Conservation (phyloP, 75 land plant species). For the Larix kaempferi region DNA sequence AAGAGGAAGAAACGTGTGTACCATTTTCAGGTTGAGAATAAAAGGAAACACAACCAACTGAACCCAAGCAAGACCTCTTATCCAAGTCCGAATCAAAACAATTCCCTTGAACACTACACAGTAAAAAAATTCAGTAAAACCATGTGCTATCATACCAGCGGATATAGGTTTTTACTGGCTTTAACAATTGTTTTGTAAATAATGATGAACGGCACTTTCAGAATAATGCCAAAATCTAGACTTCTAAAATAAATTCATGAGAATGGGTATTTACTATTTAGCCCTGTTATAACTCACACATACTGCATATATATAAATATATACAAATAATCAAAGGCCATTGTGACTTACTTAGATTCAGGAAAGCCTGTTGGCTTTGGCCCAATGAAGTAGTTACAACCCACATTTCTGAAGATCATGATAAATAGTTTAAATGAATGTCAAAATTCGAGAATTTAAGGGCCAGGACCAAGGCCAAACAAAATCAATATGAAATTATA, state of each 20-base stretch:
- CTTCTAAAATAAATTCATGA: neutral
- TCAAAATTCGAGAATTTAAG: neutral
- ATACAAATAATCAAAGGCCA: too few relatives aligned
- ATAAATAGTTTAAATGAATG: neutral
- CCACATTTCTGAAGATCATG: neutral
- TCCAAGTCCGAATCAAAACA: slow-evolving; percentile 6
- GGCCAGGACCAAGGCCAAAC: neutral
- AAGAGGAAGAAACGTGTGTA: neutral
- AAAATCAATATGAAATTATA: neutral
- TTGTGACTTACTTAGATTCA: neutral
- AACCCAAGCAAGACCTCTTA: neutral
- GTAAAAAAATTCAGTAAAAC: neutral
- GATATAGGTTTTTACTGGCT: neutral
- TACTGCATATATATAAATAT: too few relatives aligned
- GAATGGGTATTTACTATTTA: neutral
- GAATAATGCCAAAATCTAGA: neutral
- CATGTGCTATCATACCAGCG: neutral
- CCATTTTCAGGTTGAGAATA: slow-evolving; percentile 13
- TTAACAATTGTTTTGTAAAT: neutral
- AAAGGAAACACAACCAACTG: neutral
- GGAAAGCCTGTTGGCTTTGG: slow-evolving; percentile 5
- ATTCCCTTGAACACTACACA: neutral
- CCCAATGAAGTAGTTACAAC: slow-evolving; percentile 7
- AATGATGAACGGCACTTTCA: neutral
- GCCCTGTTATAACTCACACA: neutral